Conservation (phyloP, 2,329 filamentous ascomycete species). For the Calonectria honghensis region DNA sequence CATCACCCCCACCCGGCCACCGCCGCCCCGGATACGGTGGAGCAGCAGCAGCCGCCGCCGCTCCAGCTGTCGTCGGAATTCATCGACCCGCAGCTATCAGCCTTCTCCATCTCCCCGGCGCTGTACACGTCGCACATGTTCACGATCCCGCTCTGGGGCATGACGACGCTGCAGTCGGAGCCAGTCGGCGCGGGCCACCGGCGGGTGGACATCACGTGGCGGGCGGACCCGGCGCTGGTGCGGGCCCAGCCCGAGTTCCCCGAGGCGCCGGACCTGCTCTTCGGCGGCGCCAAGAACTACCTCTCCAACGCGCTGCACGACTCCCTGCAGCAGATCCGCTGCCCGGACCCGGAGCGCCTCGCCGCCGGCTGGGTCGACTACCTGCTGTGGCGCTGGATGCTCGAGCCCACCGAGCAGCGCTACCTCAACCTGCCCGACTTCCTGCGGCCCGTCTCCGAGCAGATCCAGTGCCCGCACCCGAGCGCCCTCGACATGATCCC, state of each 20-base stretch:
- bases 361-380: background rate
- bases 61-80: background rate
- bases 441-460: background rate
- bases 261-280: background rate
- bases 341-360: background rate
- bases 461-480: slow-evolving; percentile 2
- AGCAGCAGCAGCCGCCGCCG: too few relatives aligned
- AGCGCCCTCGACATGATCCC: background rate
- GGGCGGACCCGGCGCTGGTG: background rate
- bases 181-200: background rate
- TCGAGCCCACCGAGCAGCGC: background rate
- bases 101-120: background rate
- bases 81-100: background rate
- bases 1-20: background rate
- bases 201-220: background rate
- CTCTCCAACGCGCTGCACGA: background rate
- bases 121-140: background rate
- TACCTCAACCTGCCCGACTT: background rate
- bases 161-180: background rate
- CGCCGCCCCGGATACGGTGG: background rate
- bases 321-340: background rate
- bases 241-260: background rate
- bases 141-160: background rate
- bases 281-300: background rate
- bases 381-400: background rate